Conservation (phyloP, 768 basidiomycete species). For the Suillus luteus region DNA sequence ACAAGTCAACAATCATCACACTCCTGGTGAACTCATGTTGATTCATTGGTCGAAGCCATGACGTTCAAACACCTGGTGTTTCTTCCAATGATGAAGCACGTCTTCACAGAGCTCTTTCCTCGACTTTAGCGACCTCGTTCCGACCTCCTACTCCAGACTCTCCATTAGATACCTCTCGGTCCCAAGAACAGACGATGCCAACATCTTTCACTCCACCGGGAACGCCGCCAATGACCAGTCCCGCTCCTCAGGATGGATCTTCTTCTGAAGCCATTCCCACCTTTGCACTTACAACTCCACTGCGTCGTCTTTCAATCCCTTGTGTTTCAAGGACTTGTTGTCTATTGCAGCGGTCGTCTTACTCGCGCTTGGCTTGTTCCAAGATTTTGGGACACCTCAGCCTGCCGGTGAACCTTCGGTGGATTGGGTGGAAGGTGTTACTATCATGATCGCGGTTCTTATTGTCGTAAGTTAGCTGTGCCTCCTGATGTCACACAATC, state of each 20-base stretch:
- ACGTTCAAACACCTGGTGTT: constrained; percentile 12
- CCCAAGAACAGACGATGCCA: constrained; percentile 4
- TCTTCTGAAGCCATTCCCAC: constrained; percentile 18
- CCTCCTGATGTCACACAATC: neutral
- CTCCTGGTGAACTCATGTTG: too few species aligned
- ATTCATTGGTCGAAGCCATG: too few species aligned
- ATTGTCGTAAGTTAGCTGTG: constrained; percentile 61
- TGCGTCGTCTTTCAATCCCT: constrained; percentile 56
- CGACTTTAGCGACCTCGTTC: constrained; percentile 22
- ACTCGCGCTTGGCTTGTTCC: constrained; percentile 90
- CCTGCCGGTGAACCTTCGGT: constrained; percentile 69
- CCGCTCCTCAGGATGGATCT: constrained; percentile 7
- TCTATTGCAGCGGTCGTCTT: constrained; percentile 93
- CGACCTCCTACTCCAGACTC: constrained; percentile 12
- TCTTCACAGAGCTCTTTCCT: constrained; percentile 23
- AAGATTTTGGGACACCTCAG: constrained; percentile 80
- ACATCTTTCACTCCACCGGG: constrained; percentile 27
- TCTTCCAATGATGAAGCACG: constrained; percentile 17
- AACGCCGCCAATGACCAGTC: constrained; percentile 22
- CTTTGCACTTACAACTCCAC: constrained; percentile 47
- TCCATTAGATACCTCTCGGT: constrained; percentile 1
- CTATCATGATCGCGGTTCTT: constrained; percentile 72
- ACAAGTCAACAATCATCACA: too few species aligned
- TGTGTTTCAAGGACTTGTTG: too few species aligned
- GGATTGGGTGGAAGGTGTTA: constrained; percentile 96